Conservation (phyloP, 2,329 filamentous ascomycete species). For the Penicillium frequentans region DNA sequence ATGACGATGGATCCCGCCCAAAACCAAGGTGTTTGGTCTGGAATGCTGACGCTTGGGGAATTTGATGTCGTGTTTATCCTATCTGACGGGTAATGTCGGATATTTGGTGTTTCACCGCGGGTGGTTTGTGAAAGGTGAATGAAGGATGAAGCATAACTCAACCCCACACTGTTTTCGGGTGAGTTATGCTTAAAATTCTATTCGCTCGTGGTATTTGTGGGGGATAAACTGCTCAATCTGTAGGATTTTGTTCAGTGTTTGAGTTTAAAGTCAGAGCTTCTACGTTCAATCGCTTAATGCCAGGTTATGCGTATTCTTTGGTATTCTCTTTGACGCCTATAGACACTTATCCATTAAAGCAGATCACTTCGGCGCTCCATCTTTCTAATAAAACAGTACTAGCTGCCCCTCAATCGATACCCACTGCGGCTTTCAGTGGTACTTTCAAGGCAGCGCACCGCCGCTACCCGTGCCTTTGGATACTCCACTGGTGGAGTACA, state of each 20-base stretch:
- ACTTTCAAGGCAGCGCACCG: neutral
- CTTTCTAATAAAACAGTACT: neutral
- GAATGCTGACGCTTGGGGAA: neutral
- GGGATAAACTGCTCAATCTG: neutral
- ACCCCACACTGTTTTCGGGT: neutral
- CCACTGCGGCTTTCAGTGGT: neutral
- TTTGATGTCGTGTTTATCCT: neutral
- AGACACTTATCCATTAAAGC: neutral
- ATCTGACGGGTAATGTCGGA: neutral
- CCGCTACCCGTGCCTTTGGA: neutral
- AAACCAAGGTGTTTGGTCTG: neutral
- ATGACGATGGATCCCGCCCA: neutral
- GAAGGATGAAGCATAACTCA: neutral
- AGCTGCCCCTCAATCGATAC: neutral
- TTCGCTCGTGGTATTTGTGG: neutral
- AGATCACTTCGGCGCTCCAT: neutral
- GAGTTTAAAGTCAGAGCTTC: neutral
- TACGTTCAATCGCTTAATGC: neutral
- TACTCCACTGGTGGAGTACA: neutral
- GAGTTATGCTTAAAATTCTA: neutral
- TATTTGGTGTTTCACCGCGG: neutral
- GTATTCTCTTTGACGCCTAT: neutral
- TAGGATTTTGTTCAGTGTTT: neutral
- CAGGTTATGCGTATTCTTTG: neutral
- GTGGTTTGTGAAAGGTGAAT: neutral